Percentiles rank a stretch among this genome's conserved stretches.
Conservation (phyloP, 306 rosid species). For the Castanopsis chinensis region DNA sequence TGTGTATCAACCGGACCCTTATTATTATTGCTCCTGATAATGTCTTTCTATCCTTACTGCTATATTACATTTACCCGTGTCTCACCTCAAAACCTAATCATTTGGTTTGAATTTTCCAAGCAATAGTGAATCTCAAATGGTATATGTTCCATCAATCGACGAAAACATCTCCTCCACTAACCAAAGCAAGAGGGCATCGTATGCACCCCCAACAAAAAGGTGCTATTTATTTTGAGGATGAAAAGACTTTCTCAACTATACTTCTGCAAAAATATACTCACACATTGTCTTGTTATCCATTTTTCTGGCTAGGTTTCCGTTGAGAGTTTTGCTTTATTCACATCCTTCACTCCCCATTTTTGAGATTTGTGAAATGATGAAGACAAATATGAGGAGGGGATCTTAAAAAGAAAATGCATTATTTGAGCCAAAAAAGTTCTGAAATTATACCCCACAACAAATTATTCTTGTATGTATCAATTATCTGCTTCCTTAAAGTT, state of each 20-base stretch:
- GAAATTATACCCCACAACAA: constrained; percentile 28
- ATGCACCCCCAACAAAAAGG: constrained; percentile 45
- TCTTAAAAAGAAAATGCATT: constrained; percentile 32
- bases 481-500: constrained; percentile 31
- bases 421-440: constrained; percentile 40
- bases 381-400: constrained; percentile 21
- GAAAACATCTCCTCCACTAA: constrained; percentile 51
- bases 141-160: constrained; percentile 67
- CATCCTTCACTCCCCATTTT: constrained; percentile 8
- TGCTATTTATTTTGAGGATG: constrained; percentile 31
- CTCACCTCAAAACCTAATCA: constrained; percentile 53
- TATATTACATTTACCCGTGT: background rate
- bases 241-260: constrained; percentile 41
- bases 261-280: constrained; percentile 9
- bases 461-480: constrained; percentile 39
- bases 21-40: constrained; percentile 23
- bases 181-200: constrained; percentile 58
- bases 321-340: background rate
- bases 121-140: constrained; percentile 53
- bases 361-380: background rate
- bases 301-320: background rate
- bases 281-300: background rate
- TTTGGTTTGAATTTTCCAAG: constrained; percentile 64
- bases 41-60: constrained; percentile 2
- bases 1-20: no score